Base-by-base conservation (phyloP, 176 grass and related monocot genomes). In the Rhipidocladum racemiflorum region DNA sequence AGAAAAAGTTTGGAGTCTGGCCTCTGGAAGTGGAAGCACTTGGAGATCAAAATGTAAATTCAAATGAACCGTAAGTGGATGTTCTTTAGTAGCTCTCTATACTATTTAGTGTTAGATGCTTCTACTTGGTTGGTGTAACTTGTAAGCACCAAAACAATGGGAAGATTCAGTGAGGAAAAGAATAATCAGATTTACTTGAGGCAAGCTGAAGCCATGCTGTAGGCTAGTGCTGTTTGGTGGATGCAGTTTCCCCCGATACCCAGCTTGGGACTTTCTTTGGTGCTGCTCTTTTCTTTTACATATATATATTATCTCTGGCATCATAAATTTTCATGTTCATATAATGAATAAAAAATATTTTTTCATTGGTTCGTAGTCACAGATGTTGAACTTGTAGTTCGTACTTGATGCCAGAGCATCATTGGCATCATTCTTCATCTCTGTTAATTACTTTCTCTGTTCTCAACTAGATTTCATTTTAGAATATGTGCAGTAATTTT, bases 211-310 rank as follows among this genome's bases (percentile, higher is more conserved):
- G 23, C 15, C 4, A 29, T 44, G 36, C 32, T 71, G 18, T 62
- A 21, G 25, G 24, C 0, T 71, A 78, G 74, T 78, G 20, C 27
- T 71, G 20, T 76, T 77, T 83, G 13, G 55, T 0, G 49, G 34
- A 55, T 87, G 55, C 53, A 61, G 17, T 72, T 34, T 77, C 39
- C 8, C 35, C n/a, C n/a, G n/a, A n/a, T n/a, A n/a, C n/a, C n/a
- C n/a, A n/a, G n/a, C n/a, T n/a, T n/a, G n/a, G n/a, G n/a, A n/a
- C n/a, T n/a, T n/a, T n/a, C n/a, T n/a, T n/a, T n/a, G n/a, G n/a
- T n/a, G n/a, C n/a, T n/a, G n/a, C n/a, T n/a, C n/a, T n/a, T n/a
- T n/a, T n/a, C n/a, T n/a, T n/a, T n/a, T n/a, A n/a, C n/a, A n/a
- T n/a, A n/a, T n/a, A n/a, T n/a, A n/a, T n/a, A n/a, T n/a, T n/a